Evolutionary conservation across 306 rosid species (phyloP).

Genomic region (Purshia tridentata): DNA sequence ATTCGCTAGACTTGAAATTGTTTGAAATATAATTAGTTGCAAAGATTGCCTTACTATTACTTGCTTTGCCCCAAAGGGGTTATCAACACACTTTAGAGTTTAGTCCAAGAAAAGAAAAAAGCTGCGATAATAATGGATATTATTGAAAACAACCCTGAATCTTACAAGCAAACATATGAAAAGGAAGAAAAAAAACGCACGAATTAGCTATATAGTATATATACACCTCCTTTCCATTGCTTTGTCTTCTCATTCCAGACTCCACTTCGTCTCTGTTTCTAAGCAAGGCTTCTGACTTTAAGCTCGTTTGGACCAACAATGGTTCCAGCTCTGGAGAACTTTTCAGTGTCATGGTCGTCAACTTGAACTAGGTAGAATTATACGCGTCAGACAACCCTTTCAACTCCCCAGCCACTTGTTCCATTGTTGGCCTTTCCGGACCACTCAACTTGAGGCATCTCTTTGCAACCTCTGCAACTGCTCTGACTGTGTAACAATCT

Average conservation of each 20-base stretch:
- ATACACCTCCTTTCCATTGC: neutral
- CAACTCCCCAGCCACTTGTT: slow-evolving; percentile 8
- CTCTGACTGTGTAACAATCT: neutral
- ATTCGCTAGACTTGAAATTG: neutral
- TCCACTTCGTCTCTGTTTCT: no score
- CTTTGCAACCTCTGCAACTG: slow-evolving; percentile 19
- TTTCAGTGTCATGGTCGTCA: neutral
- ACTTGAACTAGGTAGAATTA: neutral
- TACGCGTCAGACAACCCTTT: neutral
- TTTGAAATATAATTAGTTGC: neutral
- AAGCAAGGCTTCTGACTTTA: no score
- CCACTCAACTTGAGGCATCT: slow-evolving; percentile 17
- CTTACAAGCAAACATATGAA: neutral
- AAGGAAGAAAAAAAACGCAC: neutral
- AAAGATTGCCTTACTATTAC: neutral
- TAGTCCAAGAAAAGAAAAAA: neutral
- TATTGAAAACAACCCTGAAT: no score
- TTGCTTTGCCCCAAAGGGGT: neutral
- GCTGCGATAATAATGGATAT: neutral
- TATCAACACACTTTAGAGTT: neutral
- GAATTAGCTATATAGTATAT: neutral
- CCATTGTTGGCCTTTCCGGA: slow-evolving; percentile 9
- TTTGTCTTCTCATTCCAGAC: neutral
- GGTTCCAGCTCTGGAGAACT: no score
- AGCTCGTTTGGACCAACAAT: no score